Percentiles rank a stretch among this genome's conserved stretches.
These are phyloP conservation scores for Geosmithia putterillii DNA, from an alignment of 2,329 filamentous ascomycete species.

Conservation along the genomic window DNA sequence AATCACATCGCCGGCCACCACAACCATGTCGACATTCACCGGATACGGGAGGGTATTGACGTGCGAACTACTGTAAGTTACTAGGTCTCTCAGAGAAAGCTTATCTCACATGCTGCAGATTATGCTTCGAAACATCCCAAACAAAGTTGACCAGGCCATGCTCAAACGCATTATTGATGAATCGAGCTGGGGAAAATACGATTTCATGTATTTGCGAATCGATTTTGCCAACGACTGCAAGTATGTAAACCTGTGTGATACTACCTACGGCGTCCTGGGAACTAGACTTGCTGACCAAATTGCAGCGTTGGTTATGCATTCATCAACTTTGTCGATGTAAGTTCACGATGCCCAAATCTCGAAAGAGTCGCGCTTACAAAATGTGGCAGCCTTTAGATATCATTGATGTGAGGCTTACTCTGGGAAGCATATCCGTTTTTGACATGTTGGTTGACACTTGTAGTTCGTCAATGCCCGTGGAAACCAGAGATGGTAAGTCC, in stretches of 20 bases:
- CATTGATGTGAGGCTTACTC: constrained; percentile 41
- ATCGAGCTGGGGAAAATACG: constrained; percentile 70
- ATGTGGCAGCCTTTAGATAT: constrained; percentile 54
- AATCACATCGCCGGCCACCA: constrained; percentile 39
- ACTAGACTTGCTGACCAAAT: not conserved
- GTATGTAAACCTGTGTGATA: constrained; percentile 32
- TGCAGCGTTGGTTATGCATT: constrained; percentile 88
- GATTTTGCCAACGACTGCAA: constrained; percentile 78
- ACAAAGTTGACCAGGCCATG: constrained; percentile 68
- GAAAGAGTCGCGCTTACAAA: constrained; percentile 19
- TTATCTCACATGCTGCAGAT: constrained; percentile 39
- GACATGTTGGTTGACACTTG: constrained; percentile 2
- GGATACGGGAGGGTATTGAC: constrained; percentile 54
- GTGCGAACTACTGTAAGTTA: constrained; percentile 59
- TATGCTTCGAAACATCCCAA: constrained; percentile 92
- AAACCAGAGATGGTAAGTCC: constrained; percentile 54
- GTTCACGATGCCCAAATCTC: constrained; percentile 12
- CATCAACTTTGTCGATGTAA: constrained; percentile 81
- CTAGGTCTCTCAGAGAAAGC: not conserved
- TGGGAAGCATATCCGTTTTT: not conserved
- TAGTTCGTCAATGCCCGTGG: constrained; percentile 61
- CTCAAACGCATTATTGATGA: constrained; percentile 71
- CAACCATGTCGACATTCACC: constrained; percentile 48
- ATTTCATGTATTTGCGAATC: constrained; percentile 92
- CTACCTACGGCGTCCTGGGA: constrained; percentile 10